Base-by-base conservation (phyloP, 805 yeast genomes). In the Candida xiaguanensis region DNA sequence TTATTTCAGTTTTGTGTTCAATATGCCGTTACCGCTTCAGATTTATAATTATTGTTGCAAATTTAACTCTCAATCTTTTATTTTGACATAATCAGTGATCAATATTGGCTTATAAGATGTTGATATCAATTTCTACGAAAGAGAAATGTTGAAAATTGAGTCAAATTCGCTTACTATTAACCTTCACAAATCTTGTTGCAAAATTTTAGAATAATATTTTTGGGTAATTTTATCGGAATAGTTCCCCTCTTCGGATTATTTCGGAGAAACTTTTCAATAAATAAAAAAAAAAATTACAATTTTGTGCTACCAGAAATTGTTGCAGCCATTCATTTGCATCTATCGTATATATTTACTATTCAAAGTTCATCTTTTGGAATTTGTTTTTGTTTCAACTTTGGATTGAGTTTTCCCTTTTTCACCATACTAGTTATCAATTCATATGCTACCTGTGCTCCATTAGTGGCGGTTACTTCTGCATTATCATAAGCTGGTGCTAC, bases 361-460 rank as follows among this genome's bases (percentile, higher is more conserved):
- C 20, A 32, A 22, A 32, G 28, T 32, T 32, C 36, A 32, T 32
- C 36, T 23, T 32, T 32, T 8, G 16, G 17, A 11, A 34, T 22
- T 12, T 19, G 13, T 41, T 40, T 38, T 41, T n/a, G 15, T 15
- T 25, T 28, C 20, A 31, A 41, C 43, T 27, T 27, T 35, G 39
- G 16, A 38, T 45, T 42, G 35, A 40, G 17, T 36, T 44, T 16
- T 38, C 54, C 82, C 48, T 71, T 77, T 54, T 80, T 77, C 12
- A 84, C 89, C 87, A 85, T 85, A 43, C 77, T 75, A 11, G 93
- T 82, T 38, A 85, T 58, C 29, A 85, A 51, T 56, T 85, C 95
- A 59, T 63, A 84, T 1, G 80, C 85, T 23, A 80, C 74, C 58
- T 81, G 87, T 0, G 88, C 82, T 3, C 82, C 87, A 46, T 82